Base-by-base conservation (phyloP, 1,284 basidiomycete genomes). In the Pseudomicrostroma phylloplanum region DNA sequence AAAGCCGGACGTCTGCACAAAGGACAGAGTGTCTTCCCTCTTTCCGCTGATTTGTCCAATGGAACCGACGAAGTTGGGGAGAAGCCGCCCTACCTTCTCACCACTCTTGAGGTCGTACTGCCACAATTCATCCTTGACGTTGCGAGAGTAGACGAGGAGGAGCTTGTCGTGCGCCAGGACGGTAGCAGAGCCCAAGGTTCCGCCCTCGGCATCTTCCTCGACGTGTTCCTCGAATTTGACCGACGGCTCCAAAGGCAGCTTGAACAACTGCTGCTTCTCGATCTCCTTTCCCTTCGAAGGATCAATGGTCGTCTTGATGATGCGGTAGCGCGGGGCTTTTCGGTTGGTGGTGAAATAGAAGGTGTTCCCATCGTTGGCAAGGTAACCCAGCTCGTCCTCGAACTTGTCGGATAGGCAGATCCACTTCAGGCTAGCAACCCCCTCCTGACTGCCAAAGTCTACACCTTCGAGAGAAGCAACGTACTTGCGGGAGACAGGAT, bases 91-190 rank as follows among this genome's bases (percentile, higher is more conserved):
- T 59, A 89, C 69, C 57, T 81, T 82, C 68, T 82, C 77, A 42
- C 90, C 90, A 0, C 81, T 79, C 59, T 67, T 55, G 39, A 87
- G 82, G 49, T 85, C 82, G 80, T 88, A 87, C 59, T 92, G 79
- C 78, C 90, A 90, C 43, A 92, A 82, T 79, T 91, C 88, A 74
- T 91, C 89, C 69, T 88, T 89, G 72, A 89, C 90, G 70, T 92
- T 88, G 63, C 86, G 84, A 71, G 88, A 88, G 82, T 90, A 90
- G 55, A 85, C 81, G 15, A 89, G 75, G 9, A 85, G 83, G 55
- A 91, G 83, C 59, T 85, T 83, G 76, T 88, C 84, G 19, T 83
- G 76, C 63, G 84, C 83, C 23, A 89, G 81, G 23, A 85, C 81
- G 36, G 76, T 74, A 23, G 85, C 82, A 51, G 83, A 81, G 41